Evolutionary conservation across 176 grass and related monocot species (phyloP).

Genomic region (Eleusine indica): DNA sequence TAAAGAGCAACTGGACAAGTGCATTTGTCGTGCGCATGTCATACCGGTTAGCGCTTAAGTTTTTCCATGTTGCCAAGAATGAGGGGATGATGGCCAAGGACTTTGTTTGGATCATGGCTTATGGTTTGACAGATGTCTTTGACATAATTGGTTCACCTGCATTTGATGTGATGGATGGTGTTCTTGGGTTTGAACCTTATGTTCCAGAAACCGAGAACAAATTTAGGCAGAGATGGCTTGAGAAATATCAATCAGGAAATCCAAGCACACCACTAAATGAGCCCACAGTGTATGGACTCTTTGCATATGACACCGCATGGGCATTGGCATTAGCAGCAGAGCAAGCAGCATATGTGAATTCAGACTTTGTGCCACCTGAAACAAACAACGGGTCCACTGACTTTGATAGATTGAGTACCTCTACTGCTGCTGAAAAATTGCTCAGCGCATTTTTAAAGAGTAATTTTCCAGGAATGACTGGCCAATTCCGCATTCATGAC

Average conservation of each 20-base stretch:
- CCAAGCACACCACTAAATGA: conserved; percentile 20
- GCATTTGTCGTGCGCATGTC: conserved; percentile 80
- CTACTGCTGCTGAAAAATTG: conserved; percentile 43
- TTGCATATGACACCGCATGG: conserved; percentile 85
- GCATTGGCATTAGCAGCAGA: conserved; percentile 62
- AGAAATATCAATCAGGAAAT: conserved; percentile 45
- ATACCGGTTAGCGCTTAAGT: conserved; percentile 42
- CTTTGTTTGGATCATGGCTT: conserved; percentile 78
- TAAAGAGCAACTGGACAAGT: conserved; percentile 56
- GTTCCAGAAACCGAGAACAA: conserved; percentile 27
- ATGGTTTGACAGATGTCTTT: conserved; percentile 77
- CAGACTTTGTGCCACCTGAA: conserved; percentile 34
- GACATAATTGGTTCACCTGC: conserved; percentile 49
- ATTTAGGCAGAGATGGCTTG: conserved; percentile 50
- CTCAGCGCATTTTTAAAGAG: conserved; percentile 31
- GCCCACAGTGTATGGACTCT: conserved; percentile 54
- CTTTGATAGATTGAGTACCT: conserved; percentile 53
- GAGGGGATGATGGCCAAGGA: conserved; percentile 55
- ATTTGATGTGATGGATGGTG: conserved; percentile 69
- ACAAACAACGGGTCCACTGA: conserved; percentile 52
- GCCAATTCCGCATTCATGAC: conserved; percentile 54
- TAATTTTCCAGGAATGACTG: conserved; percentile 46
- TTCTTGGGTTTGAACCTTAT: conserved; percentile 67
- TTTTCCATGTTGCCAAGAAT: conserved; percentile 61
- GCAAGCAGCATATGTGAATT: conserved; percentile 16